These are phyloP conservation scores for Candida wancherniae DNA, from an alignment of 805 yeast species.

Conservation along the genomic window DNA sequence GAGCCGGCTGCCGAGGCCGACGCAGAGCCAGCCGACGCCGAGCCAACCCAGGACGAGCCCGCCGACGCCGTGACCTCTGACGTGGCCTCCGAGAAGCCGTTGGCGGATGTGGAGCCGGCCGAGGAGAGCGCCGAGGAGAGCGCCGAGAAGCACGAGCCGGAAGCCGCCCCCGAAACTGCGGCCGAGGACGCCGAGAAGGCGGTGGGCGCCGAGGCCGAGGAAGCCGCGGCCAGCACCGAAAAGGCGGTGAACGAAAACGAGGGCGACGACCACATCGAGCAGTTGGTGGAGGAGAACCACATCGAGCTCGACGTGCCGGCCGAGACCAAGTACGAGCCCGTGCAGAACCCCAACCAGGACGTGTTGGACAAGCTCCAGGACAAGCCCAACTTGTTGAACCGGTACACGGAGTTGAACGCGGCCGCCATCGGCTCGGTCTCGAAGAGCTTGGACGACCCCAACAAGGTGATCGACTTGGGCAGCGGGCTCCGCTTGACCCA, in stretches of 20 bases:
- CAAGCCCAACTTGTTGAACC: conserved; percentile 45
- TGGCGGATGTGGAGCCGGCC: conserved; percentile 7
- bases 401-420: conserved; percentile 46
- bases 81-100: conserved; percentile 10
- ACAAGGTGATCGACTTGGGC: conserved; percentile 47
- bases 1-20: conserved; percentile 1
- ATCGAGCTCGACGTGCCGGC: conserved; percentile 33
- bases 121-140: background rate
- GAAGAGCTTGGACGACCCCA: conserved; percentile 44
- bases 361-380: conserved; percentile 36
- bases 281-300: conserved; percentile 27
- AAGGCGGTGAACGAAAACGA: conserved; percentile 8
- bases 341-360: conserved; percentile 32
- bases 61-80: conserved; percentile 1
- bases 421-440: conserved; percentile 45
- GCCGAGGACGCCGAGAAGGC: background rate
- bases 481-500: conserved; percentile 52
- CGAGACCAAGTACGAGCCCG: conserved; percentile 31
- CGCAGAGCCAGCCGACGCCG: background rate
- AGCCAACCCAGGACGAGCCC: background rate
- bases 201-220: conserved; percentile 8
- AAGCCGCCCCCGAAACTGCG: background rate
- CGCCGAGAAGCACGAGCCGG: conserved; percentile 1
- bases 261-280: conserved; percentile 25
- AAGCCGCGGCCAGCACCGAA: conserved; percentile 4